phyloP scores from a whole-genome alignment of 164 flowering plant species.

The Vitis labrusca region DNA sequence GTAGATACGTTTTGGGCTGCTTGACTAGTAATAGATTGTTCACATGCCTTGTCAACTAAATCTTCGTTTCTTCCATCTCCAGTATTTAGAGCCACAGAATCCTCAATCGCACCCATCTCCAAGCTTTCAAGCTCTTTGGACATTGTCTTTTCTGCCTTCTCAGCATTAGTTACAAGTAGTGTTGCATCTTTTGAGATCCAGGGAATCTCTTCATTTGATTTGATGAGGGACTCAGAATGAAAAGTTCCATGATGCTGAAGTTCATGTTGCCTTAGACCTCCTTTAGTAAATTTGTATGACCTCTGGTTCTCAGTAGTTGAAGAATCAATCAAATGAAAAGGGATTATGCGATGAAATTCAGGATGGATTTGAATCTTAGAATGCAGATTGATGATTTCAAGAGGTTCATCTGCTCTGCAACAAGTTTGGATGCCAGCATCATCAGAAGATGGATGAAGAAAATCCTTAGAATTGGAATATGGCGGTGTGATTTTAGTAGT shows the following conservation, averaged over 20 bases:
- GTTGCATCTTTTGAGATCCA: neutral
- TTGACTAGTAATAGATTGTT: neutral
- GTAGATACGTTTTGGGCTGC: neutral
- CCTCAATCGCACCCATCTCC: neutral
- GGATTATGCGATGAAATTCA: constrained; percentile 17
- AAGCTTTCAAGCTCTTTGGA: constrained; percentile 1
- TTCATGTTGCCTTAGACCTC: neutral
- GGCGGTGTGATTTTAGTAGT: neutral
- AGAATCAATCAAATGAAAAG: constrained; percentile 27
- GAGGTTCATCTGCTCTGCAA: constrained; percentile 14
- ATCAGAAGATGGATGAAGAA: constrained; percentile 1
- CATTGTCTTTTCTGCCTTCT: constrained; percentile 2
- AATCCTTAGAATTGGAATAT: neutral
- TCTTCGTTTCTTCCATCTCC: constrained; percentile 1
- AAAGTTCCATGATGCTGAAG: neutral
- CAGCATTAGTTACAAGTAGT: neutral
- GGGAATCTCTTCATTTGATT: neutral
- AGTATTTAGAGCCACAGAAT: neutral
- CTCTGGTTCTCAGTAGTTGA: constrained; percentile 8
- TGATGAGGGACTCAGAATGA: neutral
- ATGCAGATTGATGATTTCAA: constrained; percentile 8
- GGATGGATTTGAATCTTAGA: neutral
- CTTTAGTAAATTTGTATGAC: neutral
- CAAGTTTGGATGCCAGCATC: neutral
- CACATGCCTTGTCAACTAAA: constrained; percentile 1